These are phyloP conservation scores for Anaeramoeba flamelloides DNA, from an alignment of 78 protist genomes.

Conservation along the genomic window DNA sequence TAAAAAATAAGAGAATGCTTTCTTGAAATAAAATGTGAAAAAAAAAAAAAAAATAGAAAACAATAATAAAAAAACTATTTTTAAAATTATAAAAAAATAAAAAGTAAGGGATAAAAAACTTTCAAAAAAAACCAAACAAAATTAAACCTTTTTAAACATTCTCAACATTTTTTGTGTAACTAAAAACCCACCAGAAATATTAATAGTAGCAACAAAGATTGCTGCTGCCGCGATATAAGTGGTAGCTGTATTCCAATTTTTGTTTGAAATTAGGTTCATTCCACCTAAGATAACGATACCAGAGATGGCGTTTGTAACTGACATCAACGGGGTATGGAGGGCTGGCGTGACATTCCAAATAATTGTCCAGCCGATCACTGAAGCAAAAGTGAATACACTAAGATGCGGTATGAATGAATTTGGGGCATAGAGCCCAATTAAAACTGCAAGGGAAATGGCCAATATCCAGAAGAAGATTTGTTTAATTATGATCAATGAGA, in stretches of 20 bases:
- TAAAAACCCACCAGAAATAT: conserved; percentile 82
- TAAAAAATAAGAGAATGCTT: neutral
- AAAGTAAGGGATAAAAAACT: conserved; percentile 1
- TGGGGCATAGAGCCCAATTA: conserved; percentile 5
- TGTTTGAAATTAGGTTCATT: conserved; percentile 38
- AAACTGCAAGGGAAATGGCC: neutral
- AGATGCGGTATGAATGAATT: conserved; percentile 19
- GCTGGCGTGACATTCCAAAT: conserved; percentile 90
- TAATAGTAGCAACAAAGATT: conserved; percentile 58
- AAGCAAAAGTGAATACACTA: conserved; percentile 58
- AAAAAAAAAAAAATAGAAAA: neutral
- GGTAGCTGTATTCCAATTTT: neutral
- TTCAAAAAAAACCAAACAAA: neutral
- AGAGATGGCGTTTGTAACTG: conserved; percentile 90
- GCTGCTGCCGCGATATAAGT: conserved; percentile 45
- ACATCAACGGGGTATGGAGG: conserved; percentile 92
- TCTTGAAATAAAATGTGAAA: neutral
- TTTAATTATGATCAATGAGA: neutral
- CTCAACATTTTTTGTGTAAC: conserved; percentile 87
- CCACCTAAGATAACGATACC: conserved; percentile 89
- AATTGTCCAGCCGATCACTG: conserved; percentile 15
- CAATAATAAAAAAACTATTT: neutral
- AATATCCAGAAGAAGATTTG: neutral
- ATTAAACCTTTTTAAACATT: conserved; percentile 52
- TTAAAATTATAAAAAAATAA: neutral